Percentiles rank a stretch among this genome's conserved stretches.
These are phyloP conservation scores for Inga oerstediana DNA, from an alignment of 306 rosid genomes.

Conservation along the genomic window DNA sequence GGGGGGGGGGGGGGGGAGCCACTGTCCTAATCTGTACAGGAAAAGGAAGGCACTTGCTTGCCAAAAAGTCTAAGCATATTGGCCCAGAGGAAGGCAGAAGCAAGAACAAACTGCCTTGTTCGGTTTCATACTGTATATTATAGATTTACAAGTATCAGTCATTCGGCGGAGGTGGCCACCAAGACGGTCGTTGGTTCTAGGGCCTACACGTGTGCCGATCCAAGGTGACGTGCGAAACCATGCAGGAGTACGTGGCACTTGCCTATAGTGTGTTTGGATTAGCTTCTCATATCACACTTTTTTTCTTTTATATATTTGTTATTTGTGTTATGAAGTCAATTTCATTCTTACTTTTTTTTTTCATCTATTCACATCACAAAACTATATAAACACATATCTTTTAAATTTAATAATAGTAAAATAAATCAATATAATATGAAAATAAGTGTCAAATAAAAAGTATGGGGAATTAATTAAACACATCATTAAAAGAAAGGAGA, in stretches of 20 bases:
- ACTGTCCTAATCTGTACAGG: not conserved
- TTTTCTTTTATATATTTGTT: too few species aligned
- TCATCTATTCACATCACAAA: too few species aligned
- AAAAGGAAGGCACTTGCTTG: conserved; percentile 41
- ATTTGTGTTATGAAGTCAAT: too few species aligned
- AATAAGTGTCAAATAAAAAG: too few species aligned
- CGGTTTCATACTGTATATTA: not conserved
- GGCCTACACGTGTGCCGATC: conserved; percentile 45
- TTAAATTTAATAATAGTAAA: too few species aligned
- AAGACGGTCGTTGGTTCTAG: not conserved
- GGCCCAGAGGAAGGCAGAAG: conserved; percentile 58
- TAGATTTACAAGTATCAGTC: not conserved
- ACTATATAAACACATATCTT: too few species aligned
- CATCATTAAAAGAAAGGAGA: too few species aligned
- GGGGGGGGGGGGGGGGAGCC: not conserved
- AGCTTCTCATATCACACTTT: too few species aligned
- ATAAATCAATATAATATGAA: too few species aligned
- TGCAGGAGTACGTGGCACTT: conserved; percentile 41
- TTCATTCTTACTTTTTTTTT: too few species aligned
- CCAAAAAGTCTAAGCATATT: conserved; percentile 56
- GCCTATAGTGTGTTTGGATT: not conserved
- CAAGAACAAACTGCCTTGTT: conserved; percentile 22
- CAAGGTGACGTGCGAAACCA: conserved; percentile 48
- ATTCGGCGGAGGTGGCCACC: conserved; percentile 5
- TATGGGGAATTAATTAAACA: too few species aligned